phyloP scores from a whole-genome alignment of 2,329 filamentous ascomycete genomes.

The Diaporthe ampelina region DNA sequence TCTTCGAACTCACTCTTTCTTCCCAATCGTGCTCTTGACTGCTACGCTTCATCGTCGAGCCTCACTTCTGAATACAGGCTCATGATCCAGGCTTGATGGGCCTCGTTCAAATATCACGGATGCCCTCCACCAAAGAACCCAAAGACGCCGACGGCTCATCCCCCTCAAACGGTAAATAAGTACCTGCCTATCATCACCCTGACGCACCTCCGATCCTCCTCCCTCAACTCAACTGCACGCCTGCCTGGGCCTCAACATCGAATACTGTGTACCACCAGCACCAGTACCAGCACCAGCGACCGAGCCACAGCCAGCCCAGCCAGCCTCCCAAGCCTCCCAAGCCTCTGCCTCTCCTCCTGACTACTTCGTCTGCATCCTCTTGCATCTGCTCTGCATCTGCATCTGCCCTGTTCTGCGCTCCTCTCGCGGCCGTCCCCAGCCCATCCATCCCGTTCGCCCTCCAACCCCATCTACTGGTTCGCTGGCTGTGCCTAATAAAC shows the following conservation, averaged over 20 bases:
- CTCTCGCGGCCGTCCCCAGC: neutral
- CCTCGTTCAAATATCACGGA: constrained; percentile 35
- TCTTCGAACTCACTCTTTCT: constrained; percentile 20
- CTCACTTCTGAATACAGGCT: neutral
- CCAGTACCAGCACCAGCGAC: neutral
- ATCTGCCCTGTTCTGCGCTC: neutral
- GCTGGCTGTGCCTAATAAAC: constrained; percentile 27
- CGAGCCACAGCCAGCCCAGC: neutral
- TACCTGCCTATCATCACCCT: constrained; percentile 20
- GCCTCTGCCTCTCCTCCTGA: constrained; percentile 4
- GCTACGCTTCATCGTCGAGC: constrained; percentile 2
- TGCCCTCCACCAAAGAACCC: constrained; percentile 40
- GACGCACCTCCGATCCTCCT: constrained; percentile 25
- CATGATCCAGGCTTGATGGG: constrained; percentile 13
- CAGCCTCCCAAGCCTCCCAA: neutral
- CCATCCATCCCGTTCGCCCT: neutral
- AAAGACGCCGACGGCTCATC: constrained; percentile 41
- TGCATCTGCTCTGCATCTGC: neutral
- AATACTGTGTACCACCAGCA: constrained; percentile 8
- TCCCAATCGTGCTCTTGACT: neutral
- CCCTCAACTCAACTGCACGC: constrained; percentile 26
- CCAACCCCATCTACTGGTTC: constrained; percentile 17
- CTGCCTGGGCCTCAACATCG: constrained; percentile 4
- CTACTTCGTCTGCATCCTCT: neutral
- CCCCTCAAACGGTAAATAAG: constrained; percentile 42